Base-by-base conservation (phyloP, 1,284 basidiomycete species). In the Apiotrichum sp. region DNA sequence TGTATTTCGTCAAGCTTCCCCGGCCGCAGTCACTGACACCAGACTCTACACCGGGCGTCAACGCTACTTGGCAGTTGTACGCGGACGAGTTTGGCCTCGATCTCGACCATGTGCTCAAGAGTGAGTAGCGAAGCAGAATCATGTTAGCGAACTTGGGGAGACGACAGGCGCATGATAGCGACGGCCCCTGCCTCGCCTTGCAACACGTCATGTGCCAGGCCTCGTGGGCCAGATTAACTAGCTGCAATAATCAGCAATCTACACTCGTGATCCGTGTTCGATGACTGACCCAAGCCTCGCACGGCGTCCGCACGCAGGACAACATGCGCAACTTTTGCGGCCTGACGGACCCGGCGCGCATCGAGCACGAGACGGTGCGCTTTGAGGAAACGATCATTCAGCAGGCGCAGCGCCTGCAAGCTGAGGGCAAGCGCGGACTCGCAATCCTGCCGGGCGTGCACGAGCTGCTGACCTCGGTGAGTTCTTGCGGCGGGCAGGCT, bases 241-340 rank as follows among this genome's bases (percentile, higher is more conserved):
- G 22, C 42, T 14, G 13, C 14, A 7, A 38, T 3, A 8, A 29
- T 34, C 42, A 34, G 8, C 10, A 32, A 16, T 32, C 8, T 38
- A 7, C 36, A 38, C 7, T 7, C 36, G 36, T 13, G 36, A 38
- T 7, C 36, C 13, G 13, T 13, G 13, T 38, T 7, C 7, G 13
- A 13, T 8, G 36, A 39, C 47, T 55, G 14, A 49, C 53, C 5
- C 22, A 55, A 90, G 88, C 80, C 4, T 82, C 85, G 0, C 87
- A 89, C 69, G 87, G 87, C n/a, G 80, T 86, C 52, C 79, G 87
- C 55, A 78, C 88, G 6, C 78, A 81, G 52, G 87, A 89, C 69
- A 87, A 86, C 35, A 73, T 89, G 55, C 82, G 80, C 57, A 84
- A 86, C 63, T 82, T 81, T 68, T 88, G 87, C 71, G 75, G 76